phyloP scores from a whole-genome alignment of 257 asterid species.

The Ligustrum vulgare region DNA sequence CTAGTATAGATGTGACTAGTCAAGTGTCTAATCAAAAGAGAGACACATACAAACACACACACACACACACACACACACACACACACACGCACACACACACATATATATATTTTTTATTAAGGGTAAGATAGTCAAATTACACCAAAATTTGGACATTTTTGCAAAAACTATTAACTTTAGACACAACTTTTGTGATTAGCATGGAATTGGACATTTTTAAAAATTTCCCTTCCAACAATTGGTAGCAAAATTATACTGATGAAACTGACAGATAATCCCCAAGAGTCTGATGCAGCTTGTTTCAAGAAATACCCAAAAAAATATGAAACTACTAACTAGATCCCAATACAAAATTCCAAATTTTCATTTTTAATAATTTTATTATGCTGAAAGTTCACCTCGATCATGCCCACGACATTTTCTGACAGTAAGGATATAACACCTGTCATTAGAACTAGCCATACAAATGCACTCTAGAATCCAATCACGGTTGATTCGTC shows the following conservation, averaged over 20 bases:
- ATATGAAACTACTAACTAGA: not conserved
- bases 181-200: too few species aligned
- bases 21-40: too few species aligned
- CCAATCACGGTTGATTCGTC: constrained; percentile 65
- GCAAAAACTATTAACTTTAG: too few species aligned
- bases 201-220: too few species aligned
- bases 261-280: constrained; percentile 87
- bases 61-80: too few species aligned
- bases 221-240: constrained; percentile 91
- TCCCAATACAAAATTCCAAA: not conserved
- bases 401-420: constrained; percentile 79
- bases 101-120: too few species aligned
- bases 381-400: constrained; percentile 39
- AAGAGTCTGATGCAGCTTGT: constrained; percentile 71
- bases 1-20: too few species aligned
- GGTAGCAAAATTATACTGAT: constrained; percentile 84
- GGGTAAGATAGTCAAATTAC: too few species aligned
- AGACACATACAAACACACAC: too few species aligned
- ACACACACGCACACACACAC: too few species aligned
- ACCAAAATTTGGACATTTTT: too few species aligned
- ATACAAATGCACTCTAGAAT: constrained; percentile 66
- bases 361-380: not conserved
- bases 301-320: not conserved
- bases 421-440: constrained; percentile 80
- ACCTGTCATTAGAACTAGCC: constrained; percentile 70